Conservation (phyloP, 768 basidiomycete species). For the Tylopilus felleus region DNA sequence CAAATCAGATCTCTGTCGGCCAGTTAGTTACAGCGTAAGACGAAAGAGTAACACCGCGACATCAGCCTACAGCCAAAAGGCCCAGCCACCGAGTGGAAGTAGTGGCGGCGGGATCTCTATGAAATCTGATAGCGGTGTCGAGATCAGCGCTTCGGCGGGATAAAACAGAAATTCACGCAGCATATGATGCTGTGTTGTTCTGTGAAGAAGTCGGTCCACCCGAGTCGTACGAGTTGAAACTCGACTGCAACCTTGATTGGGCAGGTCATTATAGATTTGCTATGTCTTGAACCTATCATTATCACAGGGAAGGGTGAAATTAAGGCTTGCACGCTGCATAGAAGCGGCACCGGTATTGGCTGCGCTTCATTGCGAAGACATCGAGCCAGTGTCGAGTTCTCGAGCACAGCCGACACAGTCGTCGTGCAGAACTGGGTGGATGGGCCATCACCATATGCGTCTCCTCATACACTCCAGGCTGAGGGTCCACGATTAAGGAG, state of each 20-base stretch:
- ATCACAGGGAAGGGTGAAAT: slow-evolving; percentile 6
- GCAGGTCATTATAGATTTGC: neutral
- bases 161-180: neutral
- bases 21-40: neutral
- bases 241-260: neutral
- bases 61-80: neutral
- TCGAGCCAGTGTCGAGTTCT: neutral
- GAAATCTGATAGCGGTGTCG: slow-evolving; percentile 7
- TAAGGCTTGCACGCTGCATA: slow-evolving; percentile 13
- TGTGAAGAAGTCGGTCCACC: neutral
- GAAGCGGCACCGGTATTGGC: slow-evolving; percentile 22
- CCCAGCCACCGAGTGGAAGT: neutral
- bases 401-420: slow-evolving; percentile 16
- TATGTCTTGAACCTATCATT: slow-evolving; percentile 7
- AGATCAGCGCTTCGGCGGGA: slow-evolving; percentile 4
- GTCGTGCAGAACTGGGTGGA: neutral
- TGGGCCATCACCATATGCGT: neutral
- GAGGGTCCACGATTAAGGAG: neutral
- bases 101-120: neutral
- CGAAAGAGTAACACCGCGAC: neutral
- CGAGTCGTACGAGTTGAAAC: slow-evolving; percentile 17
- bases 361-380: slow-evolving; percentile 4
- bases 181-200: slow-evolving; percentile 15
- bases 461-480: neutral
- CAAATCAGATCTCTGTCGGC: neutral